Evolutionary conservation across 257 asterid species (phyloP), one percentile per base, ranked within the genome.

Genomic region (Jaltomata sinuosa): DNA sequence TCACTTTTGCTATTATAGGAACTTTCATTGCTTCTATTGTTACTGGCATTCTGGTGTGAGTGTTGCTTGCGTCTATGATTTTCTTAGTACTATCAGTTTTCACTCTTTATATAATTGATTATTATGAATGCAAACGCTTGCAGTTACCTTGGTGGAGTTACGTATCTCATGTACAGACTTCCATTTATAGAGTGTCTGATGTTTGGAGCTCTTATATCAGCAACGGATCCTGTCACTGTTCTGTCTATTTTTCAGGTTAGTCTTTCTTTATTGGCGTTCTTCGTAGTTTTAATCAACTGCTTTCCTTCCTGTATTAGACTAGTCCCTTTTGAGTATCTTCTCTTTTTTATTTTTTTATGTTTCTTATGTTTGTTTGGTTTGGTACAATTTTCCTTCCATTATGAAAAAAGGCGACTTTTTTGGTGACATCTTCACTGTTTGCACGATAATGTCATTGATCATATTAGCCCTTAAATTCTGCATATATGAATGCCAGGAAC

Each of bases 161-260:
- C 92, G 81, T 94, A 54, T 88, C 97, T 97, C 82, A 95, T 92
- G 92, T 97, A 97, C 92, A 93, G 82, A 87, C 96, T 97, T 84
- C 99, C 99, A 27, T 97, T 95, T 86, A 89, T 97, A 81, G 99
- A 97, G 87, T 97, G 99, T 85, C 90, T 97, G 91, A 97, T 97
- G 98, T 97, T 97, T 89, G 98, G 99, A 85, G 98, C 99, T 84
- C 97, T 97, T 82, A 97, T 97, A 90, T 97, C 98, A 15, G 98
- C 98, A 71, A 97, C 98, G 7, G 98, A 97, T 89, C 99, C 98
- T 85, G 99, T 95, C 88, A 97, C 98, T 31, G 99, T 97, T 84
- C 89, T 97, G 86, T 97, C 99, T 84, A 97, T 97, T 89, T 97
- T 97, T 89, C 98, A 97, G 98, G 98, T 97, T 83, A 50, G 53